phyloP scores from a whole-genome alignment of 2,329 filamentous ascomycete species.

The Kalmusia sp. region DNA sequence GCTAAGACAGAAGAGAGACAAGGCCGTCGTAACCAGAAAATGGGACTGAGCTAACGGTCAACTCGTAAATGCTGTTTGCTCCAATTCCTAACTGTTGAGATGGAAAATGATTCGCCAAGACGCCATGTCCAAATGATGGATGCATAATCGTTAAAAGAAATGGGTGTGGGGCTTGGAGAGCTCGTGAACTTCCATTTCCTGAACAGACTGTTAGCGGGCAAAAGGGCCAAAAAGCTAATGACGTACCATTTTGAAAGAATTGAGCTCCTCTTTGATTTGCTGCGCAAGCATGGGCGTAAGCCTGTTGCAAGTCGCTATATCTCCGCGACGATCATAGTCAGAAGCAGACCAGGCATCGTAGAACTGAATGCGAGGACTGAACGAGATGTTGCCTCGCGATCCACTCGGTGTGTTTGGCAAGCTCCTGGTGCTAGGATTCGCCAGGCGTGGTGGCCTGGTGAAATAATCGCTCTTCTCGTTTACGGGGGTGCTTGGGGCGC shows the following conservation, averaged over 20 bases:
- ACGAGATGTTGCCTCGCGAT: conserved; percentile 68
- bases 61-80: conserved; percentile 51
- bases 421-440: conserved; percentile 76
- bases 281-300: conserved; percentile 96
- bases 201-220: conserved; percentile 48
- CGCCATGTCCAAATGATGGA: conserved; percentile 49
- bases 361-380: conserved; percentile 92
- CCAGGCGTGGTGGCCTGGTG: conserved; percentile 74
- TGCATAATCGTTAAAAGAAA: conserved; percentile 81
- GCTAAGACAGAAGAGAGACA: conserved; percentile 50
- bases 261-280: conserved; percentile 99
- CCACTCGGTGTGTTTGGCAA: conserved; percentile 79
- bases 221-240: background rate
- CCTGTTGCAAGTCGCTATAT: conserved; percentile 97
- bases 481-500: conserved; percentile 87
- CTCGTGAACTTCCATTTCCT: conserved; percentile 99
- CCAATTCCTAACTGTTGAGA: conserved; percentile 43
- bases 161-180: conserved; percentile 99
- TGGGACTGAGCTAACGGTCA: conserved; percentile 45
- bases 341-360: conserved; percentile 95
- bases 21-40: conserved; percentile 51
- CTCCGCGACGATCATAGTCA: conserved; percentile 94
- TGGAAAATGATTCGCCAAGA: conserved; percentile 49
- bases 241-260: conserved; percentile 97
- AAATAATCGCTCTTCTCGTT: conserved; percentile 86